phyloP scores from a whole-genome alignment of 768 basidiomycete species.

The Tremella yokohamensis region DNA sequence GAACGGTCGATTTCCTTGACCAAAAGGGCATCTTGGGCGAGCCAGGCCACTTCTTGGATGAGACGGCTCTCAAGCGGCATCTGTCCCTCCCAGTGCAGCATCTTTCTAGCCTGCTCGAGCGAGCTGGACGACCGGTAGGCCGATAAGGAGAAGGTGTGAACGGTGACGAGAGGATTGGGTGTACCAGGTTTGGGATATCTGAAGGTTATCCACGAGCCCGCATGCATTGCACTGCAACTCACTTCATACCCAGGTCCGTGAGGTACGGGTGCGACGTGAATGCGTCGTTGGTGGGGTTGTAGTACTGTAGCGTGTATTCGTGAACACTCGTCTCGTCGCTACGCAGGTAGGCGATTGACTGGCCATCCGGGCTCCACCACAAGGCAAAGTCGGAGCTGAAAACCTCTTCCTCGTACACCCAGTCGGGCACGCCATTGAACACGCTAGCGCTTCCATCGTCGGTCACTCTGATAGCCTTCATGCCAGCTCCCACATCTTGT shows the following conservation, averaged over 20 bases:
- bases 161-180: constrained; percentile 70
- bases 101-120: constrained; percentile 22
- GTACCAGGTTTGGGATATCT: constrained; percentile 53
- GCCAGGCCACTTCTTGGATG: constrained; percentile 81
- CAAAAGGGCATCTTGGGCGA: constrained; percentile 68
- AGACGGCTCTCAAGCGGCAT: constrained; percentile 64
- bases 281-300: constrained; percentile 75
- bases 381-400: constrained; percentile 68
- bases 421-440: constrained; percentile 93
- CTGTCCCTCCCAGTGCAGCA: constrained; percentile 60
- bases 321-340: constrained; percentile 86
- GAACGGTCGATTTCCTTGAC: constrained; percentile 84
- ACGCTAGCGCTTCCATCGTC: constrained; percentile 72
- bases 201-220: constrained; percentile 2
- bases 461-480: constrained; percentile 66
- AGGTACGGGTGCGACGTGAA: constrained; percentile 73
- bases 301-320: constrained; percentile 82
- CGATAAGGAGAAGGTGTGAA: constrained; percentile 70
- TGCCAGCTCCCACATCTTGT: constrained; percentile 16
- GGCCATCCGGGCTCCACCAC: constrained; percentile 85
- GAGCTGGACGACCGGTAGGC: constrained; percentile 52
- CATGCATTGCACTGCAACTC: constrained; percentile 7
- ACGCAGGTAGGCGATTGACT: constrained; percentile 70
- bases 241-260: constrained; percentile 51
- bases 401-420: constrained; percentile 65